Evolutionary conservation across 495 filamentous ascomycete genomes (phyloP), one percentile per base, ranked within the genome.

Genomic region (Neurospora sp.): DNA sequence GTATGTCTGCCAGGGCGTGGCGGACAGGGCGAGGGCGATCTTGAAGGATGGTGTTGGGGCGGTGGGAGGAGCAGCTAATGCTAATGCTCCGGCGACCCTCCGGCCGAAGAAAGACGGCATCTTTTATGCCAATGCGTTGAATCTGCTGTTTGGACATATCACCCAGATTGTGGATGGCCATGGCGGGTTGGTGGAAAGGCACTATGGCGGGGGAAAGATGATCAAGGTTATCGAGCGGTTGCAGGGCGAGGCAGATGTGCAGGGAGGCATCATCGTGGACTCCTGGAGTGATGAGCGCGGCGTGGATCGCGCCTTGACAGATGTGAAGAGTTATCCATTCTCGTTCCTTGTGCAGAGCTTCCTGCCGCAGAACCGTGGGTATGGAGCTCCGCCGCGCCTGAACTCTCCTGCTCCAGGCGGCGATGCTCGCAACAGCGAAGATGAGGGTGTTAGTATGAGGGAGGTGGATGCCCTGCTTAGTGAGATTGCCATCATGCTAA

Each of bases 331-430:
- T 31, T 99, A 99, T 81, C 95, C 96, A 8, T 99, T 97, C 79
- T 96, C 94, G 0, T 99, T 98, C 77, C 82, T 99, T 68, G 94
- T 98, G 1, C 94, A 98, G 82, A 97, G 94, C 78, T 98, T 97
- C 82, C 80, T 97, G 44, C 89, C 93, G 3, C 85, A 88, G 42
- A 90, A 91, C 73, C 82, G 88, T 59, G 81, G 84, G 1, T 82
- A 86, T 59, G 80, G 80, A 38, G 86, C 86, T 12, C 87, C 86
- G 39, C 83, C 83, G 10, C 78, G 85, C 6, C 80, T 85, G 70
- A 86, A 82, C 72, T 94, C 93, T 5, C 94, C 94, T 9, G 91
- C 91, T 14, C 80, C 83, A 4, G 90, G 89, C 18, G 82, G 85
- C 31, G 83, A 84, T 38, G 75, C 77, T 16, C 83, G 88, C 27